Base-by-base conservation (phyloP, 345 rosid species). In the Acer yangbiense region DNA sequence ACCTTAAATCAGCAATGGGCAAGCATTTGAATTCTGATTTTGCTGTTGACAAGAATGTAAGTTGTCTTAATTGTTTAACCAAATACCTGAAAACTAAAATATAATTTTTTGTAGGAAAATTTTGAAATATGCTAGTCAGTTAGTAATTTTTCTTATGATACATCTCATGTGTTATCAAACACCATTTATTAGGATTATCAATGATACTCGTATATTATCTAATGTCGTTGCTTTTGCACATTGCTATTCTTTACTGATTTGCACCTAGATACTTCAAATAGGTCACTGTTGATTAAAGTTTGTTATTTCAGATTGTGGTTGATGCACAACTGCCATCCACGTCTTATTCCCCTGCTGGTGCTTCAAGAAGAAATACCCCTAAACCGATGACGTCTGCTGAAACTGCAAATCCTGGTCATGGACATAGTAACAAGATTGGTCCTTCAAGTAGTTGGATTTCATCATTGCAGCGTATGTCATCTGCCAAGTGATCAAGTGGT, bases 381-480 rank as follows among this genome's bases (percentile, higher is more conserved):
- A 90, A 88, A 67, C 84, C 89, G 32, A 79, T 75, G 39, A 79
- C 80, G 27, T 89, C 92, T 17, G 48, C 89, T 3, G 98, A 90
- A 82, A 73, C 90, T 77, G 83, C 89, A 44, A 89, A 84, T 77
- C 75, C 90, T 73, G 86, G 90, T 65, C 89, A 85, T 29, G 97
- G 82, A 27, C 72, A 76, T 9, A 81, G 86, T 68, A 87, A 82
- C 44, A 88, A 84, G 86, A 81, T 89, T 18, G 91, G 92, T 50
- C 86, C 90, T 63, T 88, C 93, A 17, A 81, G 86, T 65, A 88
- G 95, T 77, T 91, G 96, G 97, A 91, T 88, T 79, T 87, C 93
- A 35, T 87, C 98, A 64, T 86, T 90, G 83, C 95, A 87, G 76
- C 90, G 90, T 67, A 72, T 88, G 82, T 90, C 90, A 77, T 90